Evolutionary conservation across 2,329 filamentous ascomycete genomes (phyloP).

Genomic region (Hypoxylon sp.): DNA sequence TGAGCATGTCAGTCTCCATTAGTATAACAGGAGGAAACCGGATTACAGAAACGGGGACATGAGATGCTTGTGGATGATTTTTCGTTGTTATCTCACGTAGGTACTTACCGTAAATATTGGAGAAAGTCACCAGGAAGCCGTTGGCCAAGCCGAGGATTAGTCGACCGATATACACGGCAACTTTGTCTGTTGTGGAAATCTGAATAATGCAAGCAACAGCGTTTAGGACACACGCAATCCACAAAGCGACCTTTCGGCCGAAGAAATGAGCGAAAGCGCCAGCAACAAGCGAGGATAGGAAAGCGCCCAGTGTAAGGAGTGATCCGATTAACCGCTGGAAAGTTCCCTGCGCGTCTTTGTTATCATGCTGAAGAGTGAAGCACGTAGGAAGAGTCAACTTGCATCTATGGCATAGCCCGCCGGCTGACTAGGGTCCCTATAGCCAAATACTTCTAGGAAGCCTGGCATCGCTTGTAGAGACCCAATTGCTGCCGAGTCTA

Average conservation of each 20-base stretch:
- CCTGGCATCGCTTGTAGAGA: constrained; percentile 67
- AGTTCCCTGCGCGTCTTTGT: constrained; percentile 57
- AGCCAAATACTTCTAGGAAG: constrained; percentile 66
- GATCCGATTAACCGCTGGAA: constrained; percentile 69
- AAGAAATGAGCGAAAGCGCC: constrained; percentile 64
- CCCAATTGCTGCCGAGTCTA: constrained; percentile 63
- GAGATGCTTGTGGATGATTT: background rate
- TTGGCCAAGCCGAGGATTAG: constrained; percentile 62
- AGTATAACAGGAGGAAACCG: background rate
- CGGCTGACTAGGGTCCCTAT: constrained; percentile 57
- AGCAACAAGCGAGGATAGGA: constrained; percentile 64
- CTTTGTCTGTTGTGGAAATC: constrained; percentile 58
- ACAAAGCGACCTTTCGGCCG: constrained; percentile 62
- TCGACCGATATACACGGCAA: constrained; percentile 62
- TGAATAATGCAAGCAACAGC: constrained; percentile 62
- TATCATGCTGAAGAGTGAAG: constrained; percentile 40
- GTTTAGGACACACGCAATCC: constrained; percentile 64
- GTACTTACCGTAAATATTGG: constrained; percentile 58
- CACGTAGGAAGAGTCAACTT: constrained; percentile 33
- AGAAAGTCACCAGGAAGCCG: constrained; percentile 63
- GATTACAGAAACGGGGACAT: background rate
- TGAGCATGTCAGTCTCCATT: constrained; percentile 17
- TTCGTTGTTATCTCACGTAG: background rate
- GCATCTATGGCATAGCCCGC: constrained; percentile 61
- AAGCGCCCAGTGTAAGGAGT: constrained; percentile 65